Percentiles rank a stretch among this genome's conserved stretches.
Evolutionary conservation across 306 rosid genomes (phyloP).

Genomic region (Cajanus cajan): DNA sequence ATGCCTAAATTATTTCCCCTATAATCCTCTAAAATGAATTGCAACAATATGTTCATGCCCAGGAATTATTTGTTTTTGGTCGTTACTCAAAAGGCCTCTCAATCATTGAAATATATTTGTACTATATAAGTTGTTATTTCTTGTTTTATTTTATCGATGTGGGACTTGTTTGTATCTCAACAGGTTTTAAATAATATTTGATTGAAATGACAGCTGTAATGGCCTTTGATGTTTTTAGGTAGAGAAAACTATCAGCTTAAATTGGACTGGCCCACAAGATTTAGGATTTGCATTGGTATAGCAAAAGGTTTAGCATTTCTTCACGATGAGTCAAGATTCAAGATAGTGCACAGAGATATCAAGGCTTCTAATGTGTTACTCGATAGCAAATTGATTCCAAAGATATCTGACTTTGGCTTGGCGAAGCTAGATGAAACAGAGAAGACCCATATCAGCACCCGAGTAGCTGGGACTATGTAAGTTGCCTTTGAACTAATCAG

Average conservation of each 20-base stretch:
- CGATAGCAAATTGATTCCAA: constrained; percentile 61
- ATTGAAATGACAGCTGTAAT: neutral
- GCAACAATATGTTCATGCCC: neutral
- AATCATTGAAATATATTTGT: no score
- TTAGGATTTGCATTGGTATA: constrained; percentile 64
- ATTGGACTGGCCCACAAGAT: constrained; percentile 63
- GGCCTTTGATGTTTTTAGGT: constrained; percentile 34
- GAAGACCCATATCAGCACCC: constrained; percentile 72
- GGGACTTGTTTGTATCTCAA: no score
- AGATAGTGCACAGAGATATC: constrained; percentile 77
- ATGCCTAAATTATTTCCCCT: neutral
- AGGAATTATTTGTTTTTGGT: neutral
- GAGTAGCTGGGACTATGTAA: constrained; percentile 85
- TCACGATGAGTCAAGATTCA: constrained; percentile 67
- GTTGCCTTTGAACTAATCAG: constrained; percentile 14
- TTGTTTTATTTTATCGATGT: no score
- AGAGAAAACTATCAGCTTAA: constrained; percentile 24
- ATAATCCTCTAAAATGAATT: neutral
- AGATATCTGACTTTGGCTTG: constrained; percentile 80
- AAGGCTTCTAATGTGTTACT: constrained; percentile 80
- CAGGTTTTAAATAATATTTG: neutral
- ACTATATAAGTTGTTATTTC: no score
- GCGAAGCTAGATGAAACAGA: constrained; percentile 70
- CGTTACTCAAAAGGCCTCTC: no score
- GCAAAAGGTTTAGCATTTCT: constrained; percentile 84